phyloP scores from a whole-genome alignment of 441 rosid species.

The Raphanus hybrid region DNA sequence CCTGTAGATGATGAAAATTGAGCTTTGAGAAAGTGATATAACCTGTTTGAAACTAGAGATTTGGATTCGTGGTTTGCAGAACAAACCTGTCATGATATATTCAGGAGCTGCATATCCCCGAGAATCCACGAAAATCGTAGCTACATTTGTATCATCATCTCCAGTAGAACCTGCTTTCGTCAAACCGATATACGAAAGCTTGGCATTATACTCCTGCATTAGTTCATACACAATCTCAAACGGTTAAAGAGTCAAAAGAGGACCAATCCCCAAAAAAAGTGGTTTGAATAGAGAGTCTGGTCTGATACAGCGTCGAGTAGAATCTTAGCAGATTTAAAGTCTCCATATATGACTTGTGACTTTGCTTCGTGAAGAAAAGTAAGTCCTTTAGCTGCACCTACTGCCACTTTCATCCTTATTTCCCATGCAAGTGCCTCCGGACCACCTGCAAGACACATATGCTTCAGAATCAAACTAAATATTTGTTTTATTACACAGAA shows the following conservation, averaged over 20 bases:
- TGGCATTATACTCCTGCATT: slow-evolving; percentile 73
- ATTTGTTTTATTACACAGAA: too few relatives aligned
- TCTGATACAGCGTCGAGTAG: slow-evolving; percentile 58
- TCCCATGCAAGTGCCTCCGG: slow-evolving; percentile 56
- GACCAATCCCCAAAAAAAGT: neutral
- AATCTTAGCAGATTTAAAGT: slow-evolving; percentile 67
- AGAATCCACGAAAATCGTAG: slow-evolving; percentile 82
- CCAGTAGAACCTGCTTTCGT: slow-evolving; percentile 97
- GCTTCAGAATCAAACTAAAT: too few relatives aligned
- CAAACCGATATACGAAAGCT: slow-evolving; percentile 92
- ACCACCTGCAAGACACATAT: slow-evolving; percentile 44
- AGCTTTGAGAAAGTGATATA: slow-evolving; percentile 9
- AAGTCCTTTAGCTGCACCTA: slow-evolving; percentile 62
- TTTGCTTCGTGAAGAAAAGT: slow-evolving; percentile 61
- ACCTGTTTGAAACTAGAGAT: too few relatives aligned
- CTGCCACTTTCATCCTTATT: slow-evolving; percentile 62
- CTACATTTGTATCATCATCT: slow-evolving; percentile 79
- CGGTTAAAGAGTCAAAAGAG: neutral
- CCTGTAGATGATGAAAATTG: slow-evolving; percentile 39
- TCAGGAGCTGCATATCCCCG: slow-evolving; percentile 94
- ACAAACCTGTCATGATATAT: slow-evolving; percentile 69
- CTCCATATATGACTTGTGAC: slow-evolving; percentile 61
- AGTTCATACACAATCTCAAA: neutral
- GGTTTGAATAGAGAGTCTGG: slow-evolving; percentile 11
- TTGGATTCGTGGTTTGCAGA: too few relatives aligned